Conservation (phyloP, 148 eudicot species). For the Agrostemma githago region DNA sequence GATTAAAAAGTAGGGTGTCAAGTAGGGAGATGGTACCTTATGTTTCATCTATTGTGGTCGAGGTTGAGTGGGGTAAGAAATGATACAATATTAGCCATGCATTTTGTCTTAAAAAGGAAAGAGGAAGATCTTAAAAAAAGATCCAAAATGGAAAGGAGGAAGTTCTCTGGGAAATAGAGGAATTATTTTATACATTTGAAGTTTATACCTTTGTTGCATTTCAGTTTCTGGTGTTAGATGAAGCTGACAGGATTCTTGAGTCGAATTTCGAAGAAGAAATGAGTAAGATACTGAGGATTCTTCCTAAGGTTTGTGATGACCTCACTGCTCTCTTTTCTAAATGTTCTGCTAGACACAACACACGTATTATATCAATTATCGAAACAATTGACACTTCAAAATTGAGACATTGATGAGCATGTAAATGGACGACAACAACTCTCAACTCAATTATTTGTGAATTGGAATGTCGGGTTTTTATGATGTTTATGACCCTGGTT, state of each 20-base stretch:
- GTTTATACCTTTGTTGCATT: conserved; percentile 20
- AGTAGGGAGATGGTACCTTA: neutral
- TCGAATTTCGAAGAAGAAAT: conserved; percentile 91
- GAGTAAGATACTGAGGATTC: conserved; percentile 71
- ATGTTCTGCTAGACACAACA: neutral
- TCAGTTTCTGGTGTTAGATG: conserved; percentile 82
- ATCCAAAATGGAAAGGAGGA: too few relatives aligned
- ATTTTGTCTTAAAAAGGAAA: too few relatives aligned
- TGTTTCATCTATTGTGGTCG: neutral
- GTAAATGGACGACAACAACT: neutral
- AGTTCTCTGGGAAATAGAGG: too few relatives aligned
- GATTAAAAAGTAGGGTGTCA: neutral
- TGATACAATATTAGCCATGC: too few relatives aligned
- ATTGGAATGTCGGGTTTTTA: neutral
- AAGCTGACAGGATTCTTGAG: conserved; percentile 94
- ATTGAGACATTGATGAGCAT: neutral
- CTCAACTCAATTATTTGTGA: neutral
- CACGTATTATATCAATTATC: neutral
- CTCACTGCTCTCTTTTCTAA: neutral
- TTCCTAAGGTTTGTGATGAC: conserved; percentile 62
- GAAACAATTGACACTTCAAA: neutral
- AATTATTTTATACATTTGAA: neutral
- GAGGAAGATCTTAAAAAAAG: too few relatives aligned
- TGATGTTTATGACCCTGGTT: neutral
- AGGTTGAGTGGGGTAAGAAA: too few relatives aligned